phyloP scores from a whole-genome alignment of 192 early-diverging fungal species.

The Backusella macrospora region DNA sequence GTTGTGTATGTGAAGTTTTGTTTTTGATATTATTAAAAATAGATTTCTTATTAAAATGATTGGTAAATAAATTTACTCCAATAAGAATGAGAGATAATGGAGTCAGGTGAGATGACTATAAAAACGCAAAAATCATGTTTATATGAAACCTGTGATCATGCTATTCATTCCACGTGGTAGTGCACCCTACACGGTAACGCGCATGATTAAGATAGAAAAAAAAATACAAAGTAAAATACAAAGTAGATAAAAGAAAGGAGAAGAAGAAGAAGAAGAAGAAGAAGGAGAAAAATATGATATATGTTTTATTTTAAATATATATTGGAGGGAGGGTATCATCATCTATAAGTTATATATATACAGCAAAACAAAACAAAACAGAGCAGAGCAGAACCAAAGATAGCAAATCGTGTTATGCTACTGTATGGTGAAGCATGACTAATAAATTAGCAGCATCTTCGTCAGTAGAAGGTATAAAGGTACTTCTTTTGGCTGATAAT shows the following conservation, averaged over 20 bases:
- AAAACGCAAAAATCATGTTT: not conserved
- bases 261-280: not conserved
- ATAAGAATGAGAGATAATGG: not conserved
- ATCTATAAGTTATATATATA: conserved; percentile 4
- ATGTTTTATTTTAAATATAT: not conserved
- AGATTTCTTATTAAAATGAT: not conserved
- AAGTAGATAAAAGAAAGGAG: not conserved
- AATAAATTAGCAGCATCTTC: conserved; percentile 35
- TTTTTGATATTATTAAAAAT: not conserved
- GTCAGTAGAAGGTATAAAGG: conserved; percentile 20
- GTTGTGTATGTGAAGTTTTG: conserved; percentile 5
- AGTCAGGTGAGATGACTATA: not conserved
- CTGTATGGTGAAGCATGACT: conserved; percentile 34
- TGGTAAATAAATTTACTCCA: not conserved
- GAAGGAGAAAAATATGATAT: conserved; percentile 2
- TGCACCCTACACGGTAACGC: not conserved
- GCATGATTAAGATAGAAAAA: not conserved
- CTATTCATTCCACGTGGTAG: conserved; percentile 4
- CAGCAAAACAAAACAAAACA: not conserved
- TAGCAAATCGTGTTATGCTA: not conserved
- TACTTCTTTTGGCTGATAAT: conserved; percentile 24
- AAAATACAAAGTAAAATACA: not conserved
- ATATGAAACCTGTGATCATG: conserved; percentile 1
- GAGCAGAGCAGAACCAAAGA: not conserved
- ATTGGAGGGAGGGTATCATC: not conserved